Evolutionary conservation across 202 grass and related monocot species (phyloP), one percentile per base, ranked within the genome.

Genomic region (Elaeis oleifera): DNA sequence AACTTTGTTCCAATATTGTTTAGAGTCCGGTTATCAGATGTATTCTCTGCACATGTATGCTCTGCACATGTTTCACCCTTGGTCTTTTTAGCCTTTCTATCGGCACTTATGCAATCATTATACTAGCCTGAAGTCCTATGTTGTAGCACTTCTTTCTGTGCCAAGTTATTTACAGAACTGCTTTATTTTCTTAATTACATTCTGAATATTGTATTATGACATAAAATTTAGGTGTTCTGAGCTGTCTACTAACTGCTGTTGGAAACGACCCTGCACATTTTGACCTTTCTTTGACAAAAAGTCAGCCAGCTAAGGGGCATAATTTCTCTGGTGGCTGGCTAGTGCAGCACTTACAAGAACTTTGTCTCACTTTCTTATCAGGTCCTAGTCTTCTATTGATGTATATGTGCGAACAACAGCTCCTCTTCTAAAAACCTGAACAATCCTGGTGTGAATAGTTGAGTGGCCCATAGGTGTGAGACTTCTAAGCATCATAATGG

Each of bases 321-420:
- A 52, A 65, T 72, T 14, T 60, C 13, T 75, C 64, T 59, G 64
- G 69, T 83, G 87, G 90, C 63, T 96, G 79, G 91, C 91, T 96
- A 51, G 81, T 96, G 72, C 76, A 90, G 76, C 90, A 90, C 72
- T 76, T 96, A 65, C 91, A 96, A 67, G 91, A 96, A 96, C 21
- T 68, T 96, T 61, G 74, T 96, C 15, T 90, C 87, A 52, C 81
- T 96, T 79, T 90, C 91, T 58, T 96, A 90, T 71, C 91, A 90
- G 90, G 90, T 96, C 32, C 16, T 36, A 49, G 23, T 9, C 17
- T 27, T 53, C 20, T 28, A 31, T 20, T 53, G 54, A 6, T 50
- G n/a, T 57, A 29, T 26, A 27, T 5, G 26, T 5, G 26, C 4
- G 26, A 27, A 27, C 26, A 27, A 5, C 26, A 27, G 26, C 26